Conservation (phyloP, 108 stramenopile genomes). For the Discostella stelligeroides region DNA sequence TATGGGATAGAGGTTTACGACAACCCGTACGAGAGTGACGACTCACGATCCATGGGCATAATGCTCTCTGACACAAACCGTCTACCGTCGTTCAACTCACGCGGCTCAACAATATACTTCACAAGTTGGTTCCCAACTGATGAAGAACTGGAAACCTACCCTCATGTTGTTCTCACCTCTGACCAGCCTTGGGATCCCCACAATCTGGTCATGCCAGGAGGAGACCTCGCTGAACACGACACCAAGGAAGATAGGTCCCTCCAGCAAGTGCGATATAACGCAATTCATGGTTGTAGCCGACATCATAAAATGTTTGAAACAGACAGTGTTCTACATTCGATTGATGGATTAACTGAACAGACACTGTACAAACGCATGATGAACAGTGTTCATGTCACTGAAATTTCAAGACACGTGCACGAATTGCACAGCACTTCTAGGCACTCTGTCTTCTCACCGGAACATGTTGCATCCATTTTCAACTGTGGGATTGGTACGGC, state of each 20-base stretch:
- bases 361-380: neutral
- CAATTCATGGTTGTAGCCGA: neutral
- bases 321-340: neutral
- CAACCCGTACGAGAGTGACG: neutral
- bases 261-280: neutral
- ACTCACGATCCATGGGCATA: neutral
- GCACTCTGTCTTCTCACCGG: conserved; percentile 19
- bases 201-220: neutral
- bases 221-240: neutral
- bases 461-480: conserved; percentile 19
- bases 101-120: conserved; percentile 11
- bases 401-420: neutral
- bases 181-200: conserved; percentile 9
- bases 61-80: neutral
- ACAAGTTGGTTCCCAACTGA: conserved; percentile 1
- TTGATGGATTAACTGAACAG: neutral
- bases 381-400: neutral
- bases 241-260: neutral
- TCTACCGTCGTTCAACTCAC: conserved; percentile 1
- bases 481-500: conserved; percentile 29
- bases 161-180: neutral
- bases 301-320: neutral
- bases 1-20: conserved; percentile 12
- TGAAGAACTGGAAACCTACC: neutral
- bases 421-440: conserved; percentile 3